These are phyloP conservation scores for Planoprotostelium fungivorum DNA, from an alignment of 78 protist genomes.

Conservation along the genomic window DNA sequence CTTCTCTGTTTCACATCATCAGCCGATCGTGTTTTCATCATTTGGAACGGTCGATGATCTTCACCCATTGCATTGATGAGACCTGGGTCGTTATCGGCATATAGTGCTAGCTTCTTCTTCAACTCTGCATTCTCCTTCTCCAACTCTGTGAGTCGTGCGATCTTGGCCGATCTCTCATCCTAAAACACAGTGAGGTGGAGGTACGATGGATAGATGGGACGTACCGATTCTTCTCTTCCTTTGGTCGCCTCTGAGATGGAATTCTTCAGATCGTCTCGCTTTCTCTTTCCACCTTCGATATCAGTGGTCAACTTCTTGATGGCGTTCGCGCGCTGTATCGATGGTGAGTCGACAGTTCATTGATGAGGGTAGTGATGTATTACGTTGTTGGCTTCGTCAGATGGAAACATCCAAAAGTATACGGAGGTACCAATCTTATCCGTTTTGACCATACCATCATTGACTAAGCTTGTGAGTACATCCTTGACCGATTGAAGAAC, in stretches of 20 bases:
- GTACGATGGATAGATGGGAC: background rate
- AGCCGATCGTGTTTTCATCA: too few relatives aligned
- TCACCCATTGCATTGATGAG: background rate
- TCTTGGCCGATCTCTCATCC: background rate
- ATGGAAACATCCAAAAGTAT: conserved; percentile 54
- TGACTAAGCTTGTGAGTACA: conserved; percentile 38
- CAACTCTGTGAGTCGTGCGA: background rate
- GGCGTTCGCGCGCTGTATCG: background rate
- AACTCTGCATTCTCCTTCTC: background rate
- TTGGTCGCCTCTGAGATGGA: background rate
- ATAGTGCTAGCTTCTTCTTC: background rate
- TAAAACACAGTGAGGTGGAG: background rate
- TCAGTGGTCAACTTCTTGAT: background rate
- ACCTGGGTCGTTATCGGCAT: conserved; percentile 4
- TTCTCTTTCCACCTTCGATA: background rate
- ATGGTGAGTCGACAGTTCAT: background rate
- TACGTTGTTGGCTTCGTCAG: background rate
- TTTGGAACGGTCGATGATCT: background rate
- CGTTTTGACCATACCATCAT: conserved; percentile 24
- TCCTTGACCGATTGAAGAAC: conserved; percentile 40
- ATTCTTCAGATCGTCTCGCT: background rate
- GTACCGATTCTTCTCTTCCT: background rate
- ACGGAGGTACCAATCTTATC: conserved; percentile 48
- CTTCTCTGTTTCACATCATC: background rate
- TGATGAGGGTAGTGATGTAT: too few relatives aligned